Base-by-base conservation (phyloP, 768 basidiomycete genomes). In the Omphalotus guepiniiformis region DNA sequence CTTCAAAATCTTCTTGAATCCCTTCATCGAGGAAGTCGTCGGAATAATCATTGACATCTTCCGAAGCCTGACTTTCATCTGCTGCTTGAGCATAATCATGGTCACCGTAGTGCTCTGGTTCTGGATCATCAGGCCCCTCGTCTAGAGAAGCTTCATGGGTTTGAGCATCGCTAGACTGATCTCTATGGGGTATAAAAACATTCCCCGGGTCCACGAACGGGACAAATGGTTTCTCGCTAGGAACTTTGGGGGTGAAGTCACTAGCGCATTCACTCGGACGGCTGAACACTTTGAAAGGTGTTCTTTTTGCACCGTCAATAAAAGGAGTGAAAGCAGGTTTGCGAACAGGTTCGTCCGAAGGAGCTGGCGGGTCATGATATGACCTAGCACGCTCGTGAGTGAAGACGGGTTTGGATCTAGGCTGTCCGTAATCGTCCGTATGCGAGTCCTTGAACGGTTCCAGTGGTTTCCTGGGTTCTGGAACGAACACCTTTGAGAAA, bases 201-300 rank as follows among this genome's bases (percentile, higher is more conserved):
- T 67, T 57, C 29, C 59, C 58, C 8, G 55, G 46, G 47, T 69
- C 66, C 5, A 61, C 39, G 25, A 72, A 73, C 6, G 78, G 71
- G 29, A 60, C 67, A 50, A 75, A 73, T 22, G 64, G 40, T 35
- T 37, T 38, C 34, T 58, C 51, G 35, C 50, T 59, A 11, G 48
- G 28, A 9, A 35, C 15, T 52, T 80, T 79, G 21, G 76, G 74
- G 16, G 76, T 72, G 49, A 74, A 74, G 5, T 63, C 63, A 51
- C 63, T 71, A 49, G 76, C 74, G 21, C 63, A 59, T 38, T 74
- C 69, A 34, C 73, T 71, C 0, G 82, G 87, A 13, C 83, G 77
- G 49, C 80, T 85, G 63, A 90, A 90, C 16, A 90, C 87, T 52
- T 85, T 70, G 72, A 72, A 78, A 3, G 78, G 74, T 6, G 76